Evolutionary conservation across 106 monocot genomes (phyloP).

Genomic region (Ottelia alismoides): DNA sequence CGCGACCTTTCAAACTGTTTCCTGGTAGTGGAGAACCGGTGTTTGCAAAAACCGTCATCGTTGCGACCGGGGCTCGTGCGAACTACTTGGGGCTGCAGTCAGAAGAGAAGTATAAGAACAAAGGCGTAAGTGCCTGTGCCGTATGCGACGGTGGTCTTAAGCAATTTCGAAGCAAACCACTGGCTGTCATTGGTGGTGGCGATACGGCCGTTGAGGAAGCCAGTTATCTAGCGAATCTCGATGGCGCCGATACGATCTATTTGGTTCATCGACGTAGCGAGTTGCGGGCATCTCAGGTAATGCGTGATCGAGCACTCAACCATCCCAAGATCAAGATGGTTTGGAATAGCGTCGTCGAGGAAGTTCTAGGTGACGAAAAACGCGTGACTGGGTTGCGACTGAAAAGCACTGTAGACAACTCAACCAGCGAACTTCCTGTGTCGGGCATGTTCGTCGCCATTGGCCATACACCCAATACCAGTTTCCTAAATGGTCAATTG

Average conservation of each 20-base stretch:
- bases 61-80: constrained; percentile 71
- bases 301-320: constrained; percentile 41
- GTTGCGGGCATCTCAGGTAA: constrained; percentile 62
- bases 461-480: constrained; percentile 72
- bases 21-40: constrained; percentile 30
- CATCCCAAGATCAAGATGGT: constrained; percentile 56
- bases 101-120: constrained; percentile 41
- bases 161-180: constrained; percentile 43
- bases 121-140: constrained; percentile 68
- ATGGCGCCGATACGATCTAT: constrained; percentile 48
- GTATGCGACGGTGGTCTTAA: constrained; percentile 74
- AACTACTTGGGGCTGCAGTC: constrained; percentile 38
- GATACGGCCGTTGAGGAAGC: constrained; percentile 75
- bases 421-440: constrained; percentile 36
- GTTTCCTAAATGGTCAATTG: constrained; percentile 57
- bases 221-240: constrained; percentile 66
- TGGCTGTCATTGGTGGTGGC: constrained; percentile 56
- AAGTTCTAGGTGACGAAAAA: constrained; percentile 38
- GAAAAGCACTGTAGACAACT: constrained; percentile 39
- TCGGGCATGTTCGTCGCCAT: constrained; percentile 72
- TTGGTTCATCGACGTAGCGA: constrained; percentile 55
- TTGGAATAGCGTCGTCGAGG: constrained; percentile 55
- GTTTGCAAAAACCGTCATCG: constrained; percentile 40
- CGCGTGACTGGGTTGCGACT: constrained; percentile 49
- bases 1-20: constrained; percentile 31